Conservation (phyloP, 148 eudicot genomes). For the Silene conica region DNA sequence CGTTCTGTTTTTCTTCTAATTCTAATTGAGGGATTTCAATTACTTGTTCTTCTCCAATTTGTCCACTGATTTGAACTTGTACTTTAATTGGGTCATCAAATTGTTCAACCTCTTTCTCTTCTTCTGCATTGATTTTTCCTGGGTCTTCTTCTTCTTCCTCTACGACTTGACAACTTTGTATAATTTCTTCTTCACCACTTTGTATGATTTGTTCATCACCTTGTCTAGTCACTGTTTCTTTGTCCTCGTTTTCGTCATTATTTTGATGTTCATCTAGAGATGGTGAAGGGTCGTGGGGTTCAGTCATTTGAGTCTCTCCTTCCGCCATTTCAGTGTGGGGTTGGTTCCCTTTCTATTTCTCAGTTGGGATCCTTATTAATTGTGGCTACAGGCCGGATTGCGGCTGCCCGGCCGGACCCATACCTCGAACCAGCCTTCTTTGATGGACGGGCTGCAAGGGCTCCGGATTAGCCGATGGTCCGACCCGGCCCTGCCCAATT, state of each 20-base stretch:
- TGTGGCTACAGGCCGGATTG: no score
- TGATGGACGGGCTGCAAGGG: no score
- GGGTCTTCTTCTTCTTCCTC: background rate
- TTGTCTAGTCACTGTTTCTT: background rate
- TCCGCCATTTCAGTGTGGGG: no score
- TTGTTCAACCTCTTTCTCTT: constrained; percentile 3
- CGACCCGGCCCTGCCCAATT: no score
- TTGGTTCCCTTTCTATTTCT: background rate
- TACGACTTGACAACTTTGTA: background rate
- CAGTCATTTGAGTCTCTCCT: background rate
- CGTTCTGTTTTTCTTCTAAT: background rate
- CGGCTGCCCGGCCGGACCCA: no score
- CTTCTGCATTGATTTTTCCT: background rate
- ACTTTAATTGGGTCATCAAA: background rate
- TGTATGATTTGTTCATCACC: no score
- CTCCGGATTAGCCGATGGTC: no score
- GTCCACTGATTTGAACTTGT: no score
- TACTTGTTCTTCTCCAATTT: no score
- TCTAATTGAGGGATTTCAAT: no score
- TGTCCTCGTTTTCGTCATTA: constrained; percentile 1
- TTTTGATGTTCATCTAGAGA: background rate
- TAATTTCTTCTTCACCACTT: no score
- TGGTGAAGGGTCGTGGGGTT: background rate
- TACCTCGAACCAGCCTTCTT: no score
- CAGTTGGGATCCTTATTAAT: background rate